These are phyloP conservation scores for Podila verticillata DNA, from an alignment of 192 early-diverging fungal genomes.

Conservation along the genomic window DNA sequence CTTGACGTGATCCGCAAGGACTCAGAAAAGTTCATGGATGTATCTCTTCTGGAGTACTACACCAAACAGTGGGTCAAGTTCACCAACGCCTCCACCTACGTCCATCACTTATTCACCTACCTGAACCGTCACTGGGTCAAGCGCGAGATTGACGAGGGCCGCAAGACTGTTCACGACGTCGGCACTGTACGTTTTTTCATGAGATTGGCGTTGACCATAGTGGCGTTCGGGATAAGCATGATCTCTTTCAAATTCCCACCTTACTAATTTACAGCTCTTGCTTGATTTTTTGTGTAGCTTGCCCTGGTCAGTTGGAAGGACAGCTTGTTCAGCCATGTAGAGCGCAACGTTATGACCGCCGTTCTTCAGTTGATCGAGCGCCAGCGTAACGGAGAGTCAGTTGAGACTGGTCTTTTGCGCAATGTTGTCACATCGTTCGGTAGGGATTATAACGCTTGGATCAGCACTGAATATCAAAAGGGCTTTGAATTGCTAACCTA, in stretches of 20 bases:
- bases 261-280: neutral
- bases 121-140: constrained; percentile 98
- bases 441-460: constrained; percentile 31
- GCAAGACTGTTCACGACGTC: constrained; percentile 89
- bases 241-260: neutral
- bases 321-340: constrained; percentile 73
- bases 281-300: constrained; percentile 60
- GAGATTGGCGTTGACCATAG: neutral
- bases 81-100: constrained; percentile 82
- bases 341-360: constrained; percentile 76
- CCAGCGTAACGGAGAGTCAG: constrained; percentile 90
- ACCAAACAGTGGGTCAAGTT: constrained; percentile 91
- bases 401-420: constrained; percentile 86
- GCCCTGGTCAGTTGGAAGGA: constrained; percentile 90
- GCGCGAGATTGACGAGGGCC: constrained; percentile 94
- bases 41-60: constrained; percentile 87
- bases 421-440: constrained; percentile 93
- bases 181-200: constrained; percentile 79
- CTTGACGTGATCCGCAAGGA: constrained; percentile 63
- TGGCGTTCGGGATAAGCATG: too few species aligned
- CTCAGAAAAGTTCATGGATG: constrained; percentile 76
- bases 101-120: constrained; percentile 94
- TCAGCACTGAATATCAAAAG: neutral
- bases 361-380: constrained; percentile 84
- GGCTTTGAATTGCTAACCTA: constrained; percentile 4